phyloP scores from a whole-genome alignment of 176 grass and related monocot genomes.

The Phragmites australis region DNA sequence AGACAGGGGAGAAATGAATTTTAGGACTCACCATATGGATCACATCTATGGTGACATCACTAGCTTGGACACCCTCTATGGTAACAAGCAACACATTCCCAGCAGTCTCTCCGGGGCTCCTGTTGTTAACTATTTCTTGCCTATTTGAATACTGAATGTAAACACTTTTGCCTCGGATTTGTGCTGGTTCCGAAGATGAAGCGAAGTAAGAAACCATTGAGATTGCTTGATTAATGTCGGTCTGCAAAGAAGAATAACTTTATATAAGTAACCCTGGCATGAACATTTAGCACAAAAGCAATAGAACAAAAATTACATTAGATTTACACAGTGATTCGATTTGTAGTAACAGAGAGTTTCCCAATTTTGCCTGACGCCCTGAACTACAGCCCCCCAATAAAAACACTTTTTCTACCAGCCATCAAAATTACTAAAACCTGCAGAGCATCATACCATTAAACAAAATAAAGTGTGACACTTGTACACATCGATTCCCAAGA shows the following conservation, averaged over 20 bases:
- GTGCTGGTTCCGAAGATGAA: conserved; percentile 88
- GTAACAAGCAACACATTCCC: conserved; percentile 98
- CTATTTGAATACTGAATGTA: conserved; percentile 99
- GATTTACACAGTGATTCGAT: neutral
- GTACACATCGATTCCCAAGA: no score
- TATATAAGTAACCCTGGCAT: conserved; percentile 9
- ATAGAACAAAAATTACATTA: neutral
- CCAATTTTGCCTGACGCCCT: neutral
- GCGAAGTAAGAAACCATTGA: conserved; percentile 99
- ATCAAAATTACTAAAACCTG: no score
- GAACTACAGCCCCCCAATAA: neutral
- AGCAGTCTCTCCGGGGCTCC: conserved; percentile 74
- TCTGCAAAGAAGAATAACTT: conserved; percentile 55
- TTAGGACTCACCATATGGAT: conserved; percentile 54
- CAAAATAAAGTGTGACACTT: no score
- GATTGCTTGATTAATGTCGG: conserved; percentile 87
- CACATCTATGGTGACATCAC: conserved; percentile 95
- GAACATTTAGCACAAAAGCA: conserved; percentile 7
- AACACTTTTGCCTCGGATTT: conserved; percentile 94
- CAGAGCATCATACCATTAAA: no score
- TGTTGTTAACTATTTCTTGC: conserved; percentile 94
- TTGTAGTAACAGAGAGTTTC: neutral
- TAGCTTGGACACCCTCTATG: conserved; percentile 93
- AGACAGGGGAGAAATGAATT: neutral
- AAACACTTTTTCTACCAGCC: no score